Evolutionary conservation across 805 yeast species (phyloP), one percentile per base, ranked within the genome.

Genomic region (Cyberlindnera maritima): DNA sequence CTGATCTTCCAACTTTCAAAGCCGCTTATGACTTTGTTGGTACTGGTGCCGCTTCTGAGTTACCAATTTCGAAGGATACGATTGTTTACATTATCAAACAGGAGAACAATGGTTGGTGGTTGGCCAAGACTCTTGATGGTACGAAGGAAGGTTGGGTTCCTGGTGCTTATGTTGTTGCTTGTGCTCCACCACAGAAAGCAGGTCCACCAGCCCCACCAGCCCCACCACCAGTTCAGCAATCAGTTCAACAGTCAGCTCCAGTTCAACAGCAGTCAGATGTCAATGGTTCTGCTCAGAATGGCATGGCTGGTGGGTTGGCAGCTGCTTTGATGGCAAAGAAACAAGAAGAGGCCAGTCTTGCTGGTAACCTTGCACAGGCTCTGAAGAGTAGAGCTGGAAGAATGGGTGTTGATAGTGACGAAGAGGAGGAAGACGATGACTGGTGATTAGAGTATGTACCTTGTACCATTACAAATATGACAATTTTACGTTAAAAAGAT

Each of bases 121-220:
- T 94, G 48, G 97, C 90, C 10, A 86, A 85, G 63, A 74, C 80
- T 29, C 64, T 84, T 50, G 91, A 85, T 59, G 94, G 87, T 35
- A 61, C 83, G 1, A 77, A 72, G 47, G 94, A 90, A 64, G 99
- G 99, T 5, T 94, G 99, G 99, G 92, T 94, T 12, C 99, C 99
- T 13, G 85, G 94, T 19, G 87, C 91, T n/a, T 94, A 91, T 63
- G 80, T 92, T 60, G 81, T 73, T 18, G 80, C 79, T 50, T 77
- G 78, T 53, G 77, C 75, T 5, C 65, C 79, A 13, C 68, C 72
- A 14, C 67, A 74, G 6, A 63, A 76, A n/a, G 57, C 78, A 17
- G 29, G 76, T 10, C 63, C 75, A 13, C 57, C 69, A 17, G 46
- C 68, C 39, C 20, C 52, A 61, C 14, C 60, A 62, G 3, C 59